Evolutionary conservation across 1,139 yeast species (phyloP).

Genomic region (Pneumocystis wakefieldiae): DNA sequence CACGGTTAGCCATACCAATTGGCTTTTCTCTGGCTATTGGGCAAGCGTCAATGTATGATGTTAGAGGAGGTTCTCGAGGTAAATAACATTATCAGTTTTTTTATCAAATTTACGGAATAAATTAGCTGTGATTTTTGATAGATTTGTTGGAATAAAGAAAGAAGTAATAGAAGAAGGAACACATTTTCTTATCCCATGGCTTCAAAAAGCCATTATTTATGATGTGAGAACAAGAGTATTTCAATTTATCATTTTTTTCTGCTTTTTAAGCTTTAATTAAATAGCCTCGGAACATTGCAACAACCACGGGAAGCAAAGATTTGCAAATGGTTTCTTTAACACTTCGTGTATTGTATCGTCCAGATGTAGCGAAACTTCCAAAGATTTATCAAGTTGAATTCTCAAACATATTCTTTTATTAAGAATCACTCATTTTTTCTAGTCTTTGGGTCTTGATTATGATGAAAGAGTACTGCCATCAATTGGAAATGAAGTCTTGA

Average conservation of each 20-base stretch:
- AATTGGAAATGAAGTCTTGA: conserved; percentile 88
- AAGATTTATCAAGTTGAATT: conserved; percentile 51
- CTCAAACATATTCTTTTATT: background rate
- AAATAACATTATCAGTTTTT: conserved; percentile 29
- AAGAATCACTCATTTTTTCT: background rate
- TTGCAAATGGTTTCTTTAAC: conserved; percentile 91
- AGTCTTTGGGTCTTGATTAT: conserved; percentile 70
- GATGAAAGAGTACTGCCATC: conserved; percentile 96
- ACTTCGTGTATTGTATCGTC: conserved; percentile 83
- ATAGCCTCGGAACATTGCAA: conserved; percentile 74
- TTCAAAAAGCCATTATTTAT: conserved; percentile 74
- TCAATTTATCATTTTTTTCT: background rate
- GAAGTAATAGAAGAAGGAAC: conserved; percentile 91
- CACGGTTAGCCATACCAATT: conserved; percentile 21
- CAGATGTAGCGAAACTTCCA: conserved; percentile 73
- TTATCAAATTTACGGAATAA: background rate
- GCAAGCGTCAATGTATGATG: conserved; percentile 75
- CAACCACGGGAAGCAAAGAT: conserved; percentile 95
- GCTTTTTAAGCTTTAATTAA: background rate
- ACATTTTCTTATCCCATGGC: conserved; percentile 90
- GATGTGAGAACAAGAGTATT: conserved; percentile 65
- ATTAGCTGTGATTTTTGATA: conserved; percentile 77
- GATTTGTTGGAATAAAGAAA: conserved; percentile 76
- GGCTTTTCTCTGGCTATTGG: conserved; percentile 53
- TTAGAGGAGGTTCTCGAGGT: conserved; percentile 57